A percentile compares a stretch with the other conserved stretches of the same genome.
Evolutionary conservation across 306 rosid species (phyloP).

Genomic region (Dryas drummondii): DNA sequence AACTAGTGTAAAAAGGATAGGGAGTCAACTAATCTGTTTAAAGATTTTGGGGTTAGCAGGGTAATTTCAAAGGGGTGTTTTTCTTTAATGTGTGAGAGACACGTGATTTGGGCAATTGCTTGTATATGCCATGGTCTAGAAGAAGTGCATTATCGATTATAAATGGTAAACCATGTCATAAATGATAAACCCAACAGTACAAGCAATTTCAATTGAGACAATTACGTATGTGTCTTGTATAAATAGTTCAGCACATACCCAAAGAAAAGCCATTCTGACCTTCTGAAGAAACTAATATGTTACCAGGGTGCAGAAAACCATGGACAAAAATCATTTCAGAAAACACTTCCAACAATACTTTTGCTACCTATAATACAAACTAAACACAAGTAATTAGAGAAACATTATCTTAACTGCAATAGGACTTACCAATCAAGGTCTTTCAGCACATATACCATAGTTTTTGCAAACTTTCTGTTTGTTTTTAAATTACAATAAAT

Average conservation of each 20-base stretch:
- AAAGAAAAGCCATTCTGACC: conserved; percentile 61
- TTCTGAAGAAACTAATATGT: conserved; percentile 76
- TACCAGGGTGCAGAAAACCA: conserved; percentile 93
- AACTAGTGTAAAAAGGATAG: too few species aligned
- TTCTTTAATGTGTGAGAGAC: too few species aligned
- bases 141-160: conserved; percentile 58
- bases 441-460: conserved; percentile 23
- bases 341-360: conserved; percentile 55
- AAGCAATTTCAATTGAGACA: conserved; percentile 12
- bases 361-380: conserved; percentile 59
- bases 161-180: conserved; percentile 15
- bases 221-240: conserved; percentile 18
- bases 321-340: conserved; percentile 96
- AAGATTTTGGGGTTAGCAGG: too few species aligned
- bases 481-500: not conserved
- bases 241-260: conserved; percentile 50
- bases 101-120: conserved; percentile 30
- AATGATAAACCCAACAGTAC: not conserved
- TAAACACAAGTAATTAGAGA: conserved; percentile 6
- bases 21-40: too few species aligned
- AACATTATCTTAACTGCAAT: not conserved
- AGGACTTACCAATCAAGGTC: not conserved
- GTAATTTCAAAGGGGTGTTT: too few species aligned
- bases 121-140: conserved; percentile 89
- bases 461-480: conserved; percentile 7